These are phyloP conservation scores for Calocybe gambosa DNA, from an alignment of 1,284 basidiomycete genomes.

Conservation along the genomic window DNA sequence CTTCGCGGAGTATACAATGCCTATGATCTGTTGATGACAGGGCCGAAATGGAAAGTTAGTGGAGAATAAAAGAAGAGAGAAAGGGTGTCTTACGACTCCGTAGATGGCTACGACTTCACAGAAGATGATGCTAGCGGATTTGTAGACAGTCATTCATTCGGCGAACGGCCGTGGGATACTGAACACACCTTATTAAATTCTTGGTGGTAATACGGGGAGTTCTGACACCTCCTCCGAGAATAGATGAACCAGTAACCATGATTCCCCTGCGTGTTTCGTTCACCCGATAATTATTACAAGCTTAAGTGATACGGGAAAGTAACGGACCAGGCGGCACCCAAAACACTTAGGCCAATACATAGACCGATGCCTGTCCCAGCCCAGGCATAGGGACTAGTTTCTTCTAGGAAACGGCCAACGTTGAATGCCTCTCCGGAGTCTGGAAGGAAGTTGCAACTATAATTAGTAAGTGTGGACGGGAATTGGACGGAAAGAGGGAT, in stretches of 20 bases:
- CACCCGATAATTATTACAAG: conserved; percentile 1
- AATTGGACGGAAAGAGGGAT: background rate
- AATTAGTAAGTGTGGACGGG: background rate
- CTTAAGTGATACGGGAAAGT: too few relatives aligned
- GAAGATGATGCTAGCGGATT: conserved; percentile 83
- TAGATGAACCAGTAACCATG: conserved; percentile 92
- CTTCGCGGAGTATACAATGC: conserved; percentile 89
- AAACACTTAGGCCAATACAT: conserved; percentile 89
- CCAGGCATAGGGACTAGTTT: conserved; percentile 93
- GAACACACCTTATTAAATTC: conserved; percentile 85
- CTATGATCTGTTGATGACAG: conserved; percentile 63
- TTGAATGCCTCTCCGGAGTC: conserved; percentile 89
- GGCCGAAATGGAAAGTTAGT: background rate
- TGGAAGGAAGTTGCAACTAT: conserved; percentile 24
- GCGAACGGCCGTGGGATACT: conserved; percentile 20
- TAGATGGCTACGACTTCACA: conserved; percentile 98
- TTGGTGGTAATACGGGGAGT: conserved; percentile 95
- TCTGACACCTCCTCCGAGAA: conserved; percentile 92
- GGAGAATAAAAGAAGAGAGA: background rate
- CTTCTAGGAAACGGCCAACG: conserved; percentile 86
- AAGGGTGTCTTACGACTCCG: conserved; percentile 67
- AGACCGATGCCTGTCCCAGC: conserved; percentile 87
- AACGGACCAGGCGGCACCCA: conserved; percentile 92
- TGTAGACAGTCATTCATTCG: background rate
- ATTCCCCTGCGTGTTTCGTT: conserved; percentile 74